These are phyloP conservation scores for Metschnikowia colocasiae DNA, from an alignment of 805 yeast species.

Conservation along the genomic window DNA sequence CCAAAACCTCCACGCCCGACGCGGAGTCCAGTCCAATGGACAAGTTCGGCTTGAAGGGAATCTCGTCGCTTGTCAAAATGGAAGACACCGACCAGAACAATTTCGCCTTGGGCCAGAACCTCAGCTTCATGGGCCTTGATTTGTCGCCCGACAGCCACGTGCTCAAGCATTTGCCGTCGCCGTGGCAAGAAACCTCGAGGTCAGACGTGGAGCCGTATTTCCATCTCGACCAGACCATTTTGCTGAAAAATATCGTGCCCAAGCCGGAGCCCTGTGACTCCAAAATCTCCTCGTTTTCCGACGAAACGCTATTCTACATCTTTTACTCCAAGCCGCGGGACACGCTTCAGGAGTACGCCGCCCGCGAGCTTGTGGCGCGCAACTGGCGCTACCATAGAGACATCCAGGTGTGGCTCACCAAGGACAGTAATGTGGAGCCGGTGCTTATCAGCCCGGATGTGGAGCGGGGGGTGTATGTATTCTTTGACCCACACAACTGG, in stretches of 20 bases:
- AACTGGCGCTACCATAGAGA: constrained; percentile 98
- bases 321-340: constrained; percentile 94
- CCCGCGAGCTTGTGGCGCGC: constrained; percentile 82
- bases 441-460: constrained; percentile 73
- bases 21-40: constrained; percentile 43
- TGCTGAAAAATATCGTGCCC: constrained; percentile 31
- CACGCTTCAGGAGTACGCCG: constrained; percentile 88
- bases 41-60: constrained; percentile 64
- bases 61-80: constrained; percentile 56
- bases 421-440: constrained; percentile 87
- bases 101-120: constrained; percentile 73
- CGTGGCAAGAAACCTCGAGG: constrained; percentile 92
- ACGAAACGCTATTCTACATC: constrained; percentile 88
- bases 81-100: constrained; percentile 60
- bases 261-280: constrained; percentile 43
- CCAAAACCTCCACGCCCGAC: constrained; percentile 3
- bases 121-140: constrained; percentile 63
- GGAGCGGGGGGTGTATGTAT: constrained; percentile 89
- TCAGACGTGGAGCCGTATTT: constrained; percentile 87
- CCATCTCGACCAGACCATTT: constrained; percentile 52
- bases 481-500: constrained; percentile 96
- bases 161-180: constrained; percentile 73
- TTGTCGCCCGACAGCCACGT: constrained; percentile 47
- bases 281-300: constrained; percentile 64
- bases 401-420: constrained; percentile 93